phyloP scores from a whole-genome alignment of 2,329 filamentous ascomycete genomes.

The Dothistroma pini region DNA sequence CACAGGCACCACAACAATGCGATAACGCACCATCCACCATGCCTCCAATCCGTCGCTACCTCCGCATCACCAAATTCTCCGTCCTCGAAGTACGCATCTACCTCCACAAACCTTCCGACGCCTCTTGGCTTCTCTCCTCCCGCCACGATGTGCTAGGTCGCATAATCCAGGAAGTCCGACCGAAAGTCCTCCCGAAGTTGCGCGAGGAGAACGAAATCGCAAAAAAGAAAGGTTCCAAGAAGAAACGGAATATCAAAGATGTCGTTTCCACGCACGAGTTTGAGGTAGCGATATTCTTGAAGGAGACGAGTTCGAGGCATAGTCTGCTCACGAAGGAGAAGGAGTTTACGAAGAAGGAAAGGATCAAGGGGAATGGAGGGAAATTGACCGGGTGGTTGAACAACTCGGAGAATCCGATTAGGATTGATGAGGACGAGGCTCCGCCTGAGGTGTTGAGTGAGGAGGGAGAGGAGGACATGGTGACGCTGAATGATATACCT shows the following conservation, averaged over 20 bases:
- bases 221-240: constrained; percentile 58
- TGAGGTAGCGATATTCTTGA: constrained; percentile 90
- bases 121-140: constrained; percentile 77
- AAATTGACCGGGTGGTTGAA: constrained; percentile 48
- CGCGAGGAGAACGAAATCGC: constrained; percentile 72
- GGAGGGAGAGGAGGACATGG: constrained; percentile 56
- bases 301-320: constrained; percentile 79
- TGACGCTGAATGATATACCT: constrained; percentile 57
- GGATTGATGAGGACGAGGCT: constrained; percentile 44
- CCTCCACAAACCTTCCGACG: constrained; percentile 81
- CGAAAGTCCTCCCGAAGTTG: constrained; percentile 83
- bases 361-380: constrained; percentile 44
- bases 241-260: constrained; percentile 74
- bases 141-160: constrained; percentile 72
- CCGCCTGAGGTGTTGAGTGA: constrained; percentile 49
- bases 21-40: constrained; percentile 46
- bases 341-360: constrained; percentile 51
- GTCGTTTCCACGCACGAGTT: constrained; percentile 87
- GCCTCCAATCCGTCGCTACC: constrained; percentile 84
- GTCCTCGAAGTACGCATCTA: constrained; percentile 97
- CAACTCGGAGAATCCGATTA: constrained; percentile 39
- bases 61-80: constrained; percentile 88
- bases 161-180: constrained; percentile 80
- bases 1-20: constrained; percentile 37
- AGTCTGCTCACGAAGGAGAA: constrained; percentile 84